These are phyloP conservation scores for Circinella umbellata DNA, from an alignment of 371 early-diverging fungal species.

Conservation along the genomic window DNA sequence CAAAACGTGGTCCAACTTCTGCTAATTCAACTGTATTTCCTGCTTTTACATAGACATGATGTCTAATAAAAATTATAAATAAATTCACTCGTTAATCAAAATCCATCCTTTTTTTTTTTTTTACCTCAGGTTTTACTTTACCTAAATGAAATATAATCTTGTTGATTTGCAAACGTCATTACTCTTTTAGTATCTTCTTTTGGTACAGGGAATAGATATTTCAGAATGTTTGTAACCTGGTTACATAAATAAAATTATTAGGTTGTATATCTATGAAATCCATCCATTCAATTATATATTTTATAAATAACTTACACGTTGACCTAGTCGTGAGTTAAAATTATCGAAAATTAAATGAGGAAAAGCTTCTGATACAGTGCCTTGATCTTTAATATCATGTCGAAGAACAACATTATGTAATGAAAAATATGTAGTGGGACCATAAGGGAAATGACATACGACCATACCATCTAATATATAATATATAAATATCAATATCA, in stretches of 20 bases:
- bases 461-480: conserved; percentile 84
- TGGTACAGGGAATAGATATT: conserved; percentile 96
- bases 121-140: conserved; percentile 22
- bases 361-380: conserved; percentile 95
- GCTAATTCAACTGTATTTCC: conserved; percentile 91
- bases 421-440: conserved; percentile 98
- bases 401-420: conserved; percentile 97
- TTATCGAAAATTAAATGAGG: conserved; percentile 96
- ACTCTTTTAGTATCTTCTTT: conserved; percentile 95
- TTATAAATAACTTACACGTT: conserved; percentile 60
- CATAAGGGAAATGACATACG: conserved; percentile 97
- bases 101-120: not conserved
- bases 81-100: no score
- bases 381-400: conserved; percentile 95
- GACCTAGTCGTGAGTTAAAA: conserved; percentile 89
- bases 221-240: conserved; percentile 85
- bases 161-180: conserved; percentile 96
- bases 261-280: not conserved
- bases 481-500: not conserved
- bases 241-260: not conserved
- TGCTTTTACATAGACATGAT: conserved; percentile 92
- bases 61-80: conserved; percentile 51
- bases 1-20: conserved; percentile 98
- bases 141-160: conserved; percentile 96
- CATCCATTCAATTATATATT: not conserved